phyloP scores from a whole-genome alignment of 2,329 filamentous ascomycete genomes.

The Beauveria medogensis region DNA sequence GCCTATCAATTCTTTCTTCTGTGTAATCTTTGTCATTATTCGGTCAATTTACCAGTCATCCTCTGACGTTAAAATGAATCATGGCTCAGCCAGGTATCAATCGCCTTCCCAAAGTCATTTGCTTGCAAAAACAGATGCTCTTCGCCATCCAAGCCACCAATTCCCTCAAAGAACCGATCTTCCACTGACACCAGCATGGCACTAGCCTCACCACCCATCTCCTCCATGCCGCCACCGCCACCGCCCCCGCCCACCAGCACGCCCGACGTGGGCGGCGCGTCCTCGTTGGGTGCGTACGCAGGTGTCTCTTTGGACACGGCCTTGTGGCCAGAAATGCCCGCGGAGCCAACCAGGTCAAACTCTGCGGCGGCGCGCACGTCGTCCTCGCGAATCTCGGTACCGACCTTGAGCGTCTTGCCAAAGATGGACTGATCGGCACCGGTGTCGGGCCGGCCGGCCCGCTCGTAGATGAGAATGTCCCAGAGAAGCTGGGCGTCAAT shows the following conservation, averaged over 20 bases:
- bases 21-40: neutral
- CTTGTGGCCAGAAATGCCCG: slow-evolving; percentile 30
- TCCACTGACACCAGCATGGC: slow-evolving; percentile 12
- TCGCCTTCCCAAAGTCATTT: slow-evolving; percentile 26
- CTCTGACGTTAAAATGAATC: slow-evolving; percentile 5
- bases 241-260: neutral
- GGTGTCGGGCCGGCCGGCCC: slow-evolving; percentile 20
- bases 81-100: slow-evolving; percentile 26
- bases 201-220: neutral
- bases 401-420: slow-evolving; percentile 11
- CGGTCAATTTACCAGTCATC: neutral
- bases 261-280: slow-evolving; percentile 2
- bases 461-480: slow-evolving; percentile 29
- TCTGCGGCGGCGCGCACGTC: slow-evolving; percentile 19
- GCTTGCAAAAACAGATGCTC: slow-evolving; percentile 25
- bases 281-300: slow-evolving; percentile 26
- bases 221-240: neutral
- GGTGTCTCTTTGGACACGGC: slow-evolving; percentile 26
- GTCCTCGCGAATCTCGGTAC: neutral
- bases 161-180: slow-evolving; percentile 17
- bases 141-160: slow-evolving; percentile 15
- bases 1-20: neutral
- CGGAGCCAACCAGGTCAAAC: slow-evolving; percentile 29
- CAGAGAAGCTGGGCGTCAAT: slow-evolving; percentile 28
- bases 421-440: slow-evolving; percentile 19